Conservation (phyloP, 768 basidiomycete genomes). For the Leucogyrophana mollusca region DNA sequence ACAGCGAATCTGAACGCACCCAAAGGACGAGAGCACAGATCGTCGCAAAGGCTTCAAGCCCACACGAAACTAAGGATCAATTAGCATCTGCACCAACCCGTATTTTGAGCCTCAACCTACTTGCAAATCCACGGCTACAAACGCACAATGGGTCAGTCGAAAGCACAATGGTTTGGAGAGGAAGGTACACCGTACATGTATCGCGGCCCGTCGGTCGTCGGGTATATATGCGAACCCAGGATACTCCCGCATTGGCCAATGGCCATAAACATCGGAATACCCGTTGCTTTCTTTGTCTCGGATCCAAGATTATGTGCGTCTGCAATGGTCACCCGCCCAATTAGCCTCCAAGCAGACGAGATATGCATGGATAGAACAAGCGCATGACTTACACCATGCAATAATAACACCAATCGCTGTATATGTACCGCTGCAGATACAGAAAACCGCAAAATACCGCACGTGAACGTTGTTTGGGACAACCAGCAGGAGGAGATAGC, state of each 20-base stretch:
- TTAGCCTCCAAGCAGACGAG: background rate
- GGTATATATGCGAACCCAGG: slow-evolving; percentile 75
- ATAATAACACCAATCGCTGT: slow-evolving; percentile 72
- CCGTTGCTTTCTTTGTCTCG: slow-evolving; percentile 74
- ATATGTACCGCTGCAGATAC: slow-evolving; percentile 75
- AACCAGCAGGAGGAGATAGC: slow-evolving; percentile 63
- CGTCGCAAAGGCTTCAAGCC: slow-evolving; percentile 55
- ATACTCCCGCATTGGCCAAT: slow-evolving; percentile 79
- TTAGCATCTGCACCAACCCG: too few species aligned
- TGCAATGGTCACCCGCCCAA: slow-evolving; percentile 24
- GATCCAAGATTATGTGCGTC: slow-evolving; percentile 76
- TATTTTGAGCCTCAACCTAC: too few species aligned
- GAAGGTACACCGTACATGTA: slow-evolving; percentile 52
- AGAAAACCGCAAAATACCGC: slow-evolving; percentile 79
- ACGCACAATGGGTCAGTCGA: too few species aligned
- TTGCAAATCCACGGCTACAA: too few species aligned
- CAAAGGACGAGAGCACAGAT: slow-evolving; percentile 50
- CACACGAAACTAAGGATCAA: slow-evolving; percentile 33
- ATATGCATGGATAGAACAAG: background rate
- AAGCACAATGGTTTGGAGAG: too few species aligned
- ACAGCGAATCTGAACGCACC: slow-evolving; percentile 16
- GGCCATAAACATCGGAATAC: slow-evolving; percentile 76
- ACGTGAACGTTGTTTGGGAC: slow-evolving; percentile 54
- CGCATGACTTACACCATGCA: slow-evolving; percentile 68
- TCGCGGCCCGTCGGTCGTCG: slow-evolving; percentile 56